Evolutionary conservation across 768 basidiomycete species (phyloP), one percentile per base, ranked within the genome.

Genomic region (Hygrocybe coccinea): DNA sequence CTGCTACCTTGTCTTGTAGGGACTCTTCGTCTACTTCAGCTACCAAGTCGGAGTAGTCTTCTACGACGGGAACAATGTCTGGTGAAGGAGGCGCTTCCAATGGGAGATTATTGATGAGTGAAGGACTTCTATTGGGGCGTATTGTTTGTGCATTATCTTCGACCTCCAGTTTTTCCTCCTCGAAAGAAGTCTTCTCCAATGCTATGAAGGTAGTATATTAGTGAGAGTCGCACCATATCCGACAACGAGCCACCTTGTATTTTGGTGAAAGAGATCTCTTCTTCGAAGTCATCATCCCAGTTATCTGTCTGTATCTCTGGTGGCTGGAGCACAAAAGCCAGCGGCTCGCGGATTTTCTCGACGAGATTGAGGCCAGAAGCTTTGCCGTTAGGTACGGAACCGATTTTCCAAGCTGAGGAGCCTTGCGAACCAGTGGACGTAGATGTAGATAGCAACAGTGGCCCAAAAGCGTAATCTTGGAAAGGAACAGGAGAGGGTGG

Each of bases 211-310:
- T 57, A 43, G 29, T 54, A 21, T 38, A 34, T 5, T 54, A 62
- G 19, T 29, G 22, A 15, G 6, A 12, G 19, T 19, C 17, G 17
- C 10, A 6, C 29, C 14, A 50, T 14, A 24, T 22, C 14, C 45
- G 11, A 8, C 1, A 56, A 6, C 7, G 2, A 60, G 66, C 17
- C 35, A 79, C 79, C 85, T 74, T 87, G 88, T 29, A 95, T 69
- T 69, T 94, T 95, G 7, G 86, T 83, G 52, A 91, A 82, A 0
- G 91, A 92, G 34, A 94, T 93, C 1, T 88, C 92, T 60, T 91
- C 92, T 66, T 94, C 92, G 60, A 99, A 99, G 65, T 99, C 97
- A 60, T 94, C 91, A 64, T 99, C 97, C 97, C 97, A 99, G 60
- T 94, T 95, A 67, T 97, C 94, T 1, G 86, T 89, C 67, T 91